Conservation (phyloP, 2,329 filamentous ascomycete genomes). For the Claviceps arundinis region DNA sequence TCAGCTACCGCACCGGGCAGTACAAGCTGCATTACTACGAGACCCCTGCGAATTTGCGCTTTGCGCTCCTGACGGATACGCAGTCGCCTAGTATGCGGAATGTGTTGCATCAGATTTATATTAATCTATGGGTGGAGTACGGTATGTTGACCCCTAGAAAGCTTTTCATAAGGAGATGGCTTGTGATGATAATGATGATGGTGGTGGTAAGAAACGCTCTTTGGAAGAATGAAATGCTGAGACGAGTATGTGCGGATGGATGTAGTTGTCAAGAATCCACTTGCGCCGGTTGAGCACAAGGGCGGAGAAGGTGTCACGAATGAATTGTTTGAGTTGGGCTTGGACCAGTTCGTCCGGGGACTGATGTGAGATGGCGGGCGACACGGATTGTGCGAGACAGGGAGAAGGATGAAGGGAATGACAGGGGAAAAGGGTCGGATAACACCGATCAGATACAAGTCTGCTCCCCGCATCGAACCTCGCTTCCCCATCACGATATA, state of each 20-base stretch:
- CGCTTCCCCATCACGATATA: neutral
- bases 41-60: slow-evolving; percentile 88
- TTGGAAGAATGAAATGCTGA: neutral
- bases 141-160: slow-evolving; percentile 33
- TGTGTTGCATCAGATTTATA: slow-evolving; percentile 94
- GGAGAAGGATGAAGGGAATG: too few relatives aligned
- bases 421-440: too few relatives aligned
- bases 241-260: neutral
- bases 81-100: slow-evolving; percentile 82
- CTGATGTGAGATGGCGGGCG: slow-evolving; percentile 32
- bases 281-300: slow-evolving; percentile 55
- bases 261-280: slow-evolving; percentile 56
- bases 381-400: neutral
- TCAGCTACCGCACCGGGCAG: slow-evolving; percentile 82
- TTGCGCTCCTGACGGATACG: slow-evolving; percentile 91
- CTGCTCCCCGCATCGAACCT: too few relatives aligned
- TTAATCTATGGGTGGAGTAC: slow-evolving; percentile 95
- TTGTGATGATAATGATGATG: too few relatives aligned
- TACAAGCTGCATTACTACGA: slow-evolving; percentile 99
- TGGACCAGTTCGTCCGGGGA: slow-evolving; percentile 66
- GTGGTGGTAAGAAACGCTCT: too few relatives aligned
- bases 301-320: slow-evolving; percentile 57
- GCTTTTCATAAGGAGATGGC: too few relatives aligned
- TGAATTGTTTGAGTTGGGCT: slow-evolving; percentile 55
- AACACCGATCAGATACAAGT: too few relatives aligned